Percentiles rank a stretch among this genome's conserved stretches.
phyloP scores from a whole-genome alignment of 164 flowering plant species.

The Magnolia officinalis region DNA sequence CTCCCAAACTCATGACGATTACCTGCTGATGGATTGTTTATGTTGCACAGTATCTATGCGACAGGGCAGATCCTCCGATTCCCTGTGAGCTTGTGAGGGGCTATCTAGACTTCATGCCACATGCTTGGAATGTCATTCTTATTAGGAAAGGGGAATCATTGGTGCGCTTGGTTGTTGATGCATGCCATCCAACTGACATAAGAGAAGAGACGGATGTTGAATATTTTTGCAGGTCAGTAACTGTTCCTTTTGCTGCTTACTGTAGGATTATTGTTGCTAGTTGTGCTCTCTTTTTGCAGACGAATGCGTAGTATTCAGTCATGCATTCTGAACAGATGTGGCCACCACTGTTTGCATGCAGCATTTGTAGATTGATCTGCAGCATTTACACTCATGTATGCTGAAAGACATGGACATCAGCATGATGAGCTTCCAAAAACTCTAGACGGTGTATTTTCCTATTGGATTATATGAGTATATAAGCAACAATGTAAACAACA shows the following conservation, averaged over 20 bases:
- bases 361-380: too few relatives aligned
- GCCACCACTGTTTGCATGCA: too few relatives aligned
- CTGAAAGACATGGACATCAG: too few relatives aligned
- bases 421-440: too few relatives aligned
- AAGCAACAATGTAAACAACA: too few relatives aligned
- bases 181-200: slow-evolving; percentile 94
- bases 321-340: not conserved
- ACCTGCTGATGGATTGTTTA: not conserved
- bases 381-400: too few relatives aligned
- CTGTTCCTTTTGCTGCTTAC: slow-evolving; percentile 3
- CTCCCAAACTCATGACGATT: not conserved
- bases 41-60: slow-evolving; percentile 77
- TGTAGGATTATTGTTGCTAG: not conserved
- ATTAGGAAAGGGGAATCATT: slow-evolving; percentile 45
- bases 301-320: not conserved
- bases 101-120: slow-evolving; percentile 82
- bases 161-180: slow-evolving; percentile 93
- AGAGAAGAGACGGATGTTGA: slow-evolving; percentile 86
- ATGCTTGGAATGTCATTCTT: slow-evolving; percentile 91
- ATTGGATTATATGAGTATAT: too few relatives aligned
- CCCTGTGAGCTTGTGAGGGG: slow-evolving; percentile 98
- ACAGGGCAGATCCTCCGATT: slow-evolving; percentile 81
- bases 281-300: not conserved
- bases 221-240: slow-evolving; percentile 67
- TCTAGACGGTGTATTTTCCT: too few relatives aligned